These are phyloP conservation scores for Ramaria sp. DNA, from an alignment of 768 basidiomycete genomes.

Conservation along the genomic window DNA sequence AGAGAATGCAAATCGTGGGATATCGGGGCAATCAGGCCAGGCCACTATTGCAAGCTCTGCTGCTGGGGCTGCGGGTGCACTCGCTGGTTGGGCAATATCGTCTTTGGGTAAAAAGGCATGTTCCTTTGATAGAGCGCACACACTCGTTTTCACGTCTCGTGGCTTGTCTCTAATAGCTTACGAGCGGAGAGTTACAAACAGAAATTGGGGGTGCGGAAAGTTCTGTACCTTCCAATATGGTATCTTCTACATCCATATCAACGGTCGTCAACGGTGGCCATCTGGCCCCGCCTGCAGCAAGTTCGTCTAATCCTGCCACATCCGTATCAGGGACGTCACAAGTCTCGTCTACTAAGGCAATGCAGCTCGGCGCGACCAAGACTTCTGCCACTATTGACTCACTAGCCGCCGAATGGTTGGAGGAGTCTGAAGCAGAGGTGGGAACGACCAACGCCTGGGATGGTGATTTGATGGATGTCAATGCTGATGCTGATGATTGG, in stretches of 20 bases:
- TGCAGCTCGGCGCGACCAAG: constrained; percentile 62
- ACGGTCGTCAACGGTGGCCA: not conserved
- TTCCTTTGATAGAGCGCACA: not conserved
- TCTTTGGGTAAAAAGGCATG: constrained; percentile 74
- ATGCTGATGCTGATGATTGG: constrained; percentile 93
- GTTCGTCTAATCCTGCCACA: not conserved
- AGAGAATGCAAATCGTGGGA: constrained; percentile 14
- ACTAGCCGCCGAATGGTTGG: constrained; percentile 39
- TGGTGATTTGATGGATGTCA: constrained; percentile 84
- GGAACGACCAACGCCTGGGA: constrained; percentile 46
- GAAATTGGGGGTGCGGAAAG: constrained; percentile 40
- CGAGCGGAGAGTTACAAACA: constrained; percentile 61
- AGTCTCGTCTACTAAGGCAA: constrained; percentile 32
- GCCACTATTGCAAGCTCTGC: constrained; percentile 69
- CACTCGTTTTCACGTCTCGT: constrained; percentile 2
- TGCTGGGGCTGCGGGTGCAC: constrained; percentile 80
- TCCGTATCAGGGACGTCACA: constrained; percentile 2
- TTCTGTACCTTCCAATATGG: constrained; percentile 30
- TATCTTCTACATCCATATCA: constrained; percentile 11
- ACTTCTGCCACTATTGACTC: constrained; percentile 28
- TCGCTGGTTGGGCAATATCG: constrained; percentile 96
- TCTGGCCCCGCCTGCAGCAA: not conserved
- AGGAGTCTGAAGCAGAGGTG: constrained; percentile 41
- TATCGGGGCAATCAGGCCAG: constrained; percentile 18
- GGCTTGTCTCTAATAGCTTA: constrained; percentile 36